Percentiles rank a stretch among this genome's conserved stretches.
These are phyloP conservation scores for Forsythia suspensa DNA, from an alignment of 257 asterid species.

Conservation along the genomic window DNA sequence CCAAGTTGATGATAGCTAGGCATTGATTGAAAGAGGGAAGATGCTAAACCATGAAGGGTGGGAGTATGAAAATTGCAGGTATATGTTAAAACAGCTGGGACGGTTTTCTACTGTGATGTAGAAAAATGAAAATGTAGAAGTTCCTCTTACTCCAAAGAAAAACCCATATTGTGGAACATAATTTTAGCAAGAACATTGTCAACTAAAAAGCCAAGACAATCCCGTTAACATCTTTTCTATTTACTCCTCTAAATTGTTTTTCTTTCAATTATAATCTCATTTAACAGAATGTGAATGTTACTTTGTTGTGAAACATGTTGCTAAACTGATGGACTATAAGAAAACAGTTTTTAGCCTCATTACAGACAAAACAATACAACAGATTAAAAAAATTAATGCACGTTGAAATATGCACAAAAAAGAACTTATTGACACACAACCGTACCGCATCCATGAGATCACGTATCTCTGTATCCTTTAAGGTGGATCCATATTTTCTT, in stretches of 20 bases:
- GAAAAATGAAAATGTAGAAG: not conserved
- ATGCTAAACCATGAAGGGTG: not conserved
- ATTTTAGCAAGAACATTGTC: not conserved
- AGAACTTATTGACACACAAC: slow-evolving; percentile 13
- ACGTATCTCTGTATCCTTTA: slow-evolving; percentile 82
- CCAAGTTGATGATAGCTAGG: not conserved
- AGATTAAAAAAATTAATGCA: not conserved
- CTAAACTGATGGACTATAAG: not conserved
- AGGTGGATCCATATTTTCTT: slow-evolving; percentile 85
- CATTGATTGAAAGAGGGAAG: not conserved
- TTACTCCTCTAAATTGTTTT: not conserved
- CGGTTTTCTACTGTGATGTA: not conserved
- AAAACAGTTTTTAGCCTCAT: not conserved
- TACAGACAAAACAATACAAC: not conserved
- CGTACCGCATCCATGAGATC: slow-evolving; percentile 96
- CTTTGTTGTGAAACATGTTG: not conserved
- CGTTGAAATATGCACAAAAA: slow-evolving; percentile 2
- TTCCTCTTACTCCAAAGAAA: not conserved
- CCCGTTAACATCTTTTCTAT: not conserved
- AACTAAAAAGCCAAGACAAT: not conserved
- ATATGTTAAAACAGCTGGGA: not conserved
- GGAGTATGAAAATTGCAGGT: not conserved
- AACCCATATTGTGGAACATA: not conserved
- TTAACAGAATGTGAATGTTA: not conserved
- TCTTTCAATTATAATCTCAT: not conserved